Percentiles rank a stretch among this genome's conserved stretches.
Conservation (phyloP, 2,329 filamentous ascomycete genomes). For the Diplodia seriata region DNA sequence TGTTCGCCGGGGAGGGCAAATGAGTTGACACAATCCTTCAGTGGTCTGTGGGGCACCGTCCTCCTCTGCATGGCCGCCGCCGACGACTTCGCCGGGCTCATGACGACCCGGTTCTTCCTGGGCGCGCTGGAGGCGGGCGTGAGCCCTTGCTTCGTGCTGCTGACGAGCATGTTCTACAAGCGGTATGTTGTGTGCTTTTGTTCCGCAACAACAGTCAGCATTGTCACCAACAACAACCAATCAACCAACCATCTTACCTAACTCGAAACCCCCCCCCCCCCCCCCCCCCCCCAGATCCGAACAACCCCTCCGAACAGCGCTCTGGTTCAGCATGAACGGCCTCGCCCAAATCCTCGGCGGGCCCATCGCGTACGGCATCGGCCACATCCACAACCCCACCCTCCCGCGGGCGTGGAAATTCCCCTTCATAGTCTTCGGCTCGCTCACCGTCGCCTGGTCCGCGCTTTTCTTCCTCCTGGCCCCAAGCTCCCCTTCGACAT, state of each 20-base stretch:
- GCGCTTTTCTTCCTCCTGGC: constrained; percentile 54
- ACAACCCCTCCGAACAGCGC: constrained; percentile 20
- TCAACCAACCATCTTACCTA: too few relatives aligned
- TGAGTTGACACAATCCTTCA: not conserved
- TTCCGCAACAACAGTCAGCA: too few relatives aligned
- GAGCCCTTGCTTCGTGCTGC: constrained; percentile 40
- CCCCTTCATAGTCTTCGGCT: constrained; percentile 49
- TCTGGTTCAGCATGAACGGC: constrained; percentile 32
- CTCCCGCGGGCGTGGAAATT: constrained; percentile 57
- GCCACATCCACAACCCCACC: constrained; percentile 66
- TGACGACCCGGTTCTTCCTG: constrained; percentile 68
- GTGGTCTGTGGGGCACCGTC: constrained; percentile 24
- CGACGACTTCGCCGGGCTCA: constrained; percentile 36
- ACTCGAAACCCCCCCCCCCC: too few relatives aligned
- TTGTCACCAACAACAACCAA: too few relatives aligned
- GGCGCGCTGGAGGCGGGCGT: constrained; percentile 71
- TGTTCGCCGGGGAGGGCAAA: too few relatives aligned
- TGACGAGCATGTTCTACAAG: constrained; percentile 18
- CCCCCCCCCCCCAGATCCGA: not conserved
- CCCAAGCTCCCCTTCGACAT: too few relatives aligned
- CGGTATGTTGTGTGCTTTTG: too few relatives aligned
- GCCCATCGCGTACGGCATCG: constrained; percentile 58
- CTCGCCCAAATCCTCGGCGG: constrained; percentile 30
- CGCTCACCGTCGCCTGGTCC: constrained; percentile 41
- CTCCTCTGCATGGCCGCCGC: constrained; percentile 25